Evolutionary conservation across 1,284 basidiomycete species (phyloP), one percentile per base, ranked within the genome.

Genomic region (Malassezia globosa): DNA sequence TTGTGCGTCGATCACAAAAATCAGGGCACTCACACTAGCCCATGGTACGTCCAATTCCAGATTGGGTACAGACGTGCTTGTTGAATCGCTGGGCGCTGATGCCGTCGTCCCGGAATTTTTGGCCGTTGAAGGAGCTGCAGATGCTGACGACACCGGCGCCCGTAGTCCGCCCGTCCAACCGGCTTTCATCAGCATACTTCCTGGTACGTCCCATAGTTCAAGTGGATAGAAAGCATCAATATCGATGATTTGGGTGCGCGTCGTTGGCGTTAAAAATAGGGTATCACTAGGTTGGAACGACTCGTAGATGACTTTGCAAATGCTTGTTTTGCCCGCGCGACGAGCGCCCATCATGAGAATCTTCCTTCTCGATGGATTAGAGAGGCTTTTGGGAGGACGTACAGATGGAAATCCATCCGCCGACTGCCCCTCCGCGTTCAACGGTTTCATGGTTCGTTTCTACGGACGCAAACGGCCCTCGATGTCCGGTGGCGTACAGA

Each of bases 1-100:
- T 72, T 89, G 85, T 51, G 94, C 90, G 67, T 96, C 92, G 62
- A 96, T 85, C n/a, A 96, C 88, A 65, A 90, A 97, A 29, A 96
- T 81, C 58, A 96, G 63, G 21, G 72, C 72, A 21, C 65, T 66
- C 8, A 72, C 62, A 4, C 62, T 54, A 21, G 51, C 51, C 66
- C 66, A 69, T 0, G 52, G 45, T 5, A 56, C 24, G n/a, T 58
- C 51, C 1, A 54, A 38, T 16, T 48, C 43, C 29, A 31, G 11
- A 10, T 27, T 44, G 8, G 31, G 7, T 10, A 13, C 26, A 36
- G 19, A 22, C 8, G 8, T n/a, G n/a, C 29, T 31, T n/a, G 29
- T 10, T 31, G 29, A 31, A n/a, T 10, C 8, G n/a, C 29, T 31
- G n/a, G n/a, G n/a, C n/a, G n/a, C n/a, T n/a, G n/a, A n/a, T 11